A percentile compares a stretch with the other conserved stretches of the same genome.
phyloP scores from a whole-genome alignment of 2,329 filamentous ascomycete species.

The Colletotrichum eremochloae region DNA sequence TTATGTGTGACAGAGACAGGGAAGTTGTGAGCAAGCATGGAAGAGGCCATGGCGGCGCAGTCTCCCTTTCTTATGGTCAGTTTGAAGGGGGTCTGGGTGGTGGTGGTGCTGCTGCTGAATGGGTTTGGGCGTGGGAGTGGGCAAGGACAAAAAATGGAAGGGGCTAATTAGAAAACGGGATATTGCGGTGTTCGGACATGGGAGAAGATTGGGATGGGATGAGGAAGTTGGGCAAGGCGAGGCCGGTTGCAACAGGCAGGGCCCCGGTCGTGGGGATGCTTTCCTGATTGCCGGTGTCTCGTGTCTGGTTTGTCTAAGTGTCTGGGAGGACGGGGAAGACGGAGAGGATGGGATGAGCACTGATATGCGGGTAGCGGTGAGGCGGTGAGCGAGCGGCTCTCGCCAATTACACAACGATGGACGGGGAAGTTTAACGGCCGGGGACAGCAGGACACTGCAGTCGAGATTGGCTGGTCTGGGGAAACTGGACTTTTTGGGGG shows the following conservation, averaged over 20 bases:
- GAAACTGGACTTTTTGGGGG: conserved; percentile 5
- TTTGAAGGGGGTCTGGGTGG: conserved; percentile 32
- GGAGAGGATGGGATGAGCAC: conserved; percentile 38
- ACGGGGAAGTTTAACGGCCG: conserved; percentile 24
- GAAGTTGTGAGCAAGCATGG: conserved; percentile 15
- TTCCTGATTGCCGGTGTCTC: conserved; percentile 42
- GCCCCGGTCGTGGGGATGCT: conserved; percentile 35
- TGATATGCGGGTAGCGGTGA: conserved; percentile 42
- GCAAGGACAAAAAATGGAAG: conserved; percentile 12
- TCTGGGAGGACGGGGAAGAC: conserved; percentile 38
- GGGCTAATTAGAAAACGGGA: conserved; percentile 36
- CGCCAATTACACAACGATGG: conserved; percentile 35
- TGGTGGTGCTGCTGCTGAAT: background rate
- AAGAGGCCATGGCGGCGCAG: conserved; percentile 37
- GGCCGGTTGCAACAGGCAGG: conserved; percentile 39
- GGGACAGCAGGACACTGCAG: conserved; percentile 35
- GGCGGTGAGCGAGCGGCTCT: conserved; percentile 43
- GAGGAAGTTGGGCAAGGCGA: conserved; percentile 38
- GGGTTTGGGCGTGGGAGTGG: conserved; percentile 6
- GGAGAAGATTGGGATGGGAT: conserved; percentile 8
- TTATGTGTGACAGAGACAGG: conserved; percentile 25
- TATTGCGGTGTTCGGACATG: conserved; percentile 29
- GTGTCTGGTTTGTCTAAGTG: conserved; percentile 37
- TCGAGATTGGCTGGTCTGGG: conserved; percentile 37
- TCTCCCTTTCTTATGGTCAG: conserved; percentile 37